Percentiles rank a stretch among this genome's conserved stretches.
phyloP scores from a whole-genome alignment of 768 basidiomycete species.

The Auriscalpium microsporum region DNA sequence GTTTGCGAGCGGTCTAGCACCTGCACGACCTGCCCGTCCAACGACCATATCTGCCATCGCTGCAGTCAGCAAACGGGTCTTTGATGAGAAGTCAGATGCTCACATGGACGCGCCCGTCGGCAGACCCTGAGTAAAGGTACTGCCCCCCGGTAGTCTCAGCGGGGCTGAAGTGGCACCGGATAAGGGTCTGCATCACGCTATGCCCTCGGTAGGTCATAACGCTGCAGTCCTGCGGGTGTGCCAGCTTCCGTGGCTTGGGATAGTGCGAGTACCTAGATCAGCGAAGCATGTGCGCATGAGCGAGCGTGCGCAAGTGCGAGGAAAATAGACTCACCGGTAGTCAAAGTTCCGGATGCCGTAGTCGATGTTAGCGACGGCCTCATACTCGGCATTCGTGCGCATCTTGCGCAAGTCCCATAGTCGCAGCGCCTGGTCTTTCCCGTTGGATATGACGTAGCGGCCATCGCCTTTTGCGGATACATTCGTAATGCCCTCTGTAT shows the following conservation, averaged over 20 bases:
- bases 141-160: constrained; percentile 83
- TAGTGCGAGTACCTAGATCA: constrained; percentile 51
- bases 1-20: constrained; percentile 74
- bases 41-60: constrained; percentile 72
- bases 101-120: constrained; percentile 81
- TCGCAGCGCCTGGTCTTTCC: constrained; percentile 88
- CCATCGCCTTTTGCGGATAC: constrained; percentile 96
- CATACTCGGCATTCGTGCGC: constrained; percentile 65
- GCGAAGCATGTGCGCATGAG: background rate
- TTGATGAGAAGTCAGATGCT: constrained; percentile 14
- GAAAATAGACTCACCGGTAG: constrained; percentile 54
- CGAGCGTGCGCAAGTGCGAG: background rate
- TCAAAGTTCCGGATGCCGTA: constrained; percentile 65
- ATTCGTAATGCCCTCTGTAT: constrained; percentile 93
- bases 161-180: constrained; percentile 95
- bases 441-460: constrained; percentile 90
- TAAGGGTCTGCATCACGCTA: constrained; percentile 80
- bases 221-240: constrained; percentile 85
- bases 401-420: constrained; percentile 95
- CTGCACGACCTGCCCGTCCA: constrained; percentile 82
- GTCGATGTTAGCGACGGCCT: constrained; percentile 35
- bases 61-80: background rate
- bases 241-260: constrained; percentile 47
- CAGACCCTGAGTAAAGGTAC: constrained; percentile 91
- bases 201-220: constrained; percentile 96